Conservation (phyloP, 169 alveolate species). For the Plasmodium coatneyi region DNA sequence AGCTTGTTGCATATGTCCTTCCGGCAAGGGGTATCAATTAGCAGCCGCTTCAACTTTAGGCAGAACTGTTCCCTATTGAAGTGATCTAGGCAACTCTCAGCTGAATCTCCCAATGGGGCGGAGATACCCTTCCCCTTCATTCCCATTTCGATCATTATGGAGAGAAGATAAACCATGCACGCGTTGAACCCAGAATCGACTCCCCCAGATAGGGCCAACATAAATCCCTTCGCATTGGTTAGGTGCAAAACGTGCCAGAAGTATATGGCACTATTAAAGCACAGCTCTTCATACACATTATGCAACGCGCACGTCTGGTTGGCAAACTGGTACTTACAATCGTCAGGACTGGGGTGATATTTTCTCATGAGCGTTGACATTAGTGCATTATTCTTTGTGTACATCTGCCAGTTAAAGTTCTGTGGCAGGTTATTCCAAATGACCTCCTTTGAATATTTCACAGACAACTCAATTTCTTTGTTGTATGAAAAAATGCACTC, state of each 20-base stretch:
- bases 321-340: constrained; percentile 6
- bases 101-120: neutral
- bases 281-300: constrained; percentile 63
- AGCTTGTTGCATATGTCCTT: constrained; percentile 48
- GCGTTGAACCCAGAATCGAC: constrained; percentile 64
- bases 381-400: constrained; percentile 11
- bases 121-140: neutral
- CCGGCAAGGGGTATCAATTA: constrained; percentile 39
- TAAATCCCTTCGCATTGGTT: constrained; percentile 68
- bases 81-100: too few relatives aligned
- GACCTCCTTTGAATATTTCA: constrained; percentile 24
- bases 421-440: constrained; percentile 8
- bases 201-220: constrained; percentile 73
- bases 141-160: constrained; percentile 42
- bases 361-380: neutral
- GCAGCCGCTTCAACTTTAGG: constrained; percentile 7
- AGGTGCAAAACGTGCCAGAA: constrained; percentile 66
- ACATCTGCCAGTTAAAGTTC: constrained; percentile 15
- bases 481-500: constrained; percentile 20
- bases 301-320: constrained; percentile 3
- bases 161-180: constrained; percentile 58
- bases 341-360: constrained; percentile 11
- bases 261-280: constrained; percentile 58
- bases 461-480: constrained; percentile 8
- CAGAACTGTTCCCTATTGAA: neutral